phyloP scores from a whole-genome alignment of 495 filamentous ascomycete genomes.

The Trichoderma orchidacearum region DNA sequence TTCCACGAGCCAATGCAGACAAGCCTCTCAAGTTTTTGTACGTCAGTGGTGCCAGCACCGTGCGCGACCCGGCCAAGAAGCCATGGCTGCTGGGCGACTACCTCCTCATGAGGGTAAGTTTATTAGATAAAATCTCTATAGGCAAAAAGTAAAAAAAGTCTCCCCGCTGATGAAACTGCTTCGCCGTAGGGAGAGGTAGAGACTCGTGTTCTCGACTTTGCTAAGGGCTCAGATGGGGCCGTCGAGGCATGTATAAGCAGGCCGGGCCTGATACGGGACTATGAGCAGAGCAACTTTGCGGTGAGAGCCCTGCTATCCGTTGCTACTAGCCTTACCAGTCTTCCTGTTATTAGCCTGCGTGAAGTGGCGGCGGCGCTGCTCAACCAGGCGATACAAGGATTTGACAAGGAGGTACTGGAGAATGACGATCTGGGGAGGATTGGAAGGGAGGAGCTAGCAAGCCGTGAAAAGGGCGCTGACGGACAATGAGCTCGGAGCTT shows the following conservation, averaged over 20 bases:
- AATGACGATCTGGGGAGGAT: constrained; percentile 31
- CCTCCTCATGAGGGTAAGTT: constrained; percentile 23
- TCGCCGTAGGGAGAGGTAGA: constrained; percentile 28
- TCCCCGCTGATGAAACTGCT: neutral
- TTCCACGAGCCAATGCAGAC: constrained; percentile 1
- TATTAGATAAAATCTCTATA: too few species aligned
- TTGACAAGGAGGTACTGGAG: constrained; percentile 31
- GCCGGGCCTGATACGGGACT: constrained; percentile 23
- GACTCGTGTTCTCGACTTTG: constrained; percentile 22
- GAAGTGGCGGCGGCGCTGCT: constrained; percentile 32
- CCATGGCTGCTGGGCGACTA: constrained; percentile 24
- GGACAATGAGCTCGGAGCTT: neutral
- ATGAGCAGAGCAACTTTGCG: constrained; percentile 5
- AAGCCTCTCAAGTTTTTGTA: constrained; percentile 32
- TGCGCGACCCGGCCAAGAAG: constrained; percentile 23
- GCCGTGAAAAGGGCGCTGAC: neutral
- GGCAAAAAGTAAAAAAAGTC: too few species aligned
- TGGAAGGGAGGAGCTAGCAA: constrained; percentile 12
- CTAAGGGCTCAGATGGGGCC: constrained; percentile 10
- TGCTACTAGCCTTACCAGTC: constrained; percentile 2
- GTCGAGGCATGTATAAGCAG: constrained; percentile 26
- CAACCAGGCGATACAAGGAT: constrained; percentile 26
- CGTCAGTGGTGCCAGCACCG: constrained; percentile 23
- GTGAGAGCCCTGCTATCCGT: neutral
- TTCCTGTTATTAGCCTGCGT: constrained; percentile 21